Evolutionary conservation across 1,284 basidiomycete genomes (phyloP), one percentile per base, ranked within the genome.

Genomic region (Somion occarium): DNA sequence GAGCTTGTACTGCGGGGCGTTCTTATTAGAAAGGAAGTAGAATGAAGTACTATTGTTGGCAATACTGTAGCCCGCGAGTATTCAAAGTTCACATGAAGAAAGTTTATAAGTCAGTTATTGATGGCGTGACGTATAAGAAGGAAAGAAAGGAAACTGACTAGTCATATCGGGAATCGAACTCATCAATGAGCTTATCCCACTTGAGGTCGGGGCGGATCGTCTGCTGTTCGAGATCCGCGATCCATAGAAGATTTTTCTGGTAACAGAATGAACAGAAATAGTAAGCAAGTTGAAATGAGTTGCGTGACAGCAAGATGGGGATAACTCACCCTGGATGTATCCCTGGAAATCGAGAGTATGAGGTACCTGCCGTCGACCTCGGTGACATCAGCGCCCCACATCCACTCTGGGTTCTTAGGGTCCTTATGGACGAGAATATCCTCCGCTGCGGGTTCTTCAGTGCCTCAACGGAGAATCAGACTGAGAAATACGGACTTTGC

Each of bases 161-260:
- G 15, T 70, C 65, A 59, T 85, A 88, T 61, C 79, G 74, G 2
- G 81, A 78, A 15, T 82, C 78, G 59, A 79, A 90, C 12, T 80
- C 73, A 61, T 88, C 66, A 34, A 87, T 69, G 20, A 91, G 55
- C 64, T 87, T 89, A 53, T 75, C 72, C 87, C 87, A 91, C 55
- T 78, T 73, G 61, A 91, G 78, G 55, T 85, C 74, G 42, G 73
- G 73, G 4, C 78, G 78, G 18, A 89, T 83, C 49, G 74, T 68
- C 50, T 79, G 74, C 48, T 76, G 69, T 44, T 78, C 63, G 9
- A 89, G 69, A 59, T 90, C 83, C 2, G 84, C 77, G 38, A 90
- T 72, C 87, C 88, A 91, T 1, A 90, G 64, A n/a, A 81, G 64
- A 60, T 86, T 83, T 78, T 83, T 83, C 85, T 89, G 57, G 48